Conservation (phyloP, 257 asterid genomes). For the Solanum bulbocastanum region DNA sequence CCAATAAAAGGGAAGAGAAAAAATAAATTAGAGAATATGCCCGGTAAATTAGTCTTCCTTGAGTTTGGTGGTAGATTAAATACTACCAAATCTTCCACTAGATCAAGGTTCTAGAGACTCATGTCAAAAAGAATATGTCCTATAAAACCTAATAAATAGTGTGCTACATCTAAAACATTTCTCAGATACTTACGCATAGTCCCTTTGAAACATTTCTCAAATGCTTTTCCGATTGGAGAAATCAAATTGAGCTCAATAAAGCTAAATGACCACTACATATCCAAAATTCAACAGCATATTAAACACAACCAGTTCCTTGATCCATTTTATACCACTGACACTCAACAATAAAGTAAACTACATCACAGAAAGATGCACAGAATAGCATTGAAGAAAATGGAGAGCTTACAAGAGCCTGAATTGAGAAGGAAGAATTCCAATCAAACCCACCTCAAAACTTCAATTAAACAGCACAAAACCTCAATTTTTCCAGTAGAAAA, state of each 20-base stretch:
- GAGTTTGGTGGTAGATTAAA: background rate
- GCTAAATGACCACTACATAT: background rate
- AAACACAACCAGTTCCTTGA: background rate
- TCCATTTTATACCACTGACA: background rate
- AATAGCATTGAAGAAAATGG: background rate
- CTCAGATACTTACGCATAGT: background rate
- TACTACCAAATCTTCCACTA: background rate
- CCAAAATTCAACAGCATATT: background rate
- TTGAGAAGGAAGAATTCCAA: background rate
- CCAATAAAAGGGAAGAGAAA: background rate
- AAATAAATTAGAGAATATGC: background rate
- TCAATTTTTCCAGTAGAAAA: background rate
- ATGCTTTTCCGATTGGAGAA: background rate
- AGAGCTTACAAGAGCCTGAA: background rate
- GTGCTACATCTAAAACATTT: background rate
- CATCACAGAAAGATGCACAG: background rate
- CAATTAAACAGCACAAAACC: conserved; percentile 7
- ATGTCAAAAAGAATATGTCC: background rate
- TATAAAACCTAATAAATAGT: background rate
- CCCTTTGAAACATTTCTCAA: background rate
- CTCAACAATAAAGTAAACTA: background rate
- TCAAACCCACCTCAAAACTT: conserved; percentile 6
- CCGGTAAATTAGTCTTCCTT: background rate
- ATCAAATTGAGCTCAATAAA: background rate
- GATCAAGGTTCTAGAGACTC: background rate